A percentile compares a stretch with the other conserved stretches of the same genome.
Evolutionary conservation across 139 green algal species (phyloP).

Genomic region (Chlorella sp.): DNA sequence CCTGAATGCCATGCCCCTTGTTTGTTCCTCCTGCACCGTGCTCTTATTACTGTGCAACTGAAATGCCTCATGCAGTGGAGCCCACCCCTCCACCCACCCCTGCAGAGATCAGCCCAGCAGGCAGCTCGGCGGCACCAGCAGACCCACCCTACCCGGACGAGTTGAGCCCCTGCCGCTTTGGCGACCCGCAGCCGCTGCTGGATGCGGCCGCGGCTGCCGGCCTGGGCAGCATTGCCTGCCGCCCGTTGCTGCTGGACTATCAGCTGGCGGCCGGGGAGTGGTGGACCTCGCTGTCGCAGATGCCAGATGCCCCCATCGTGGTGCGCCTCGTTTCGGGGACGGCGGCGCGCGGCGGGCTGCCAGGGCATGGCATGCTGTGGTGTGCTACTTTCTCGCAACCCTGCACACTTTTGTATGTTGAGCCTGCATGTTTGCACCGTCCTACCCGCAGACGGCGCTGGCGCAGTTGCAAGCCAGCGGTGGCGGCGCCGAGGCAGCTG

Average conservation of each 20-base stretch:
- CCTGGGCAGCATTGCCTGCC: not conserved
- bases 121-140: not conserved
- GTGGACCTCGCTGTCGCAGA: not conserved
- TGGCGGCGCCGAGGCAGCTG: not conserved
- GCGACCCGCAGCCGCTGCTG: not conserved
- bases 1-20: too few species aligned
- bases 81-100: too few species aligned
- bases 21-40: too few species aligned
- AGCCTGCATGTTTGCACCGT: too few species aligned
- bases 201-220: not conserved
- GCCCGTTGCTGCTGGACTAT: not conserved
- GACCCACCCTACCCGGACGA: not conserved
- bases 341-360: too few species aligned
- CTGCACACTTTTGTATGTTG: too few species aligned
- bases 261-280: not conserved
- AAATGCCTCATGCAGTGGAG: too few species aligned
- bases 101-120: not conserved
- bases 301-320: not conserved
- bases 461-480: not conserved
- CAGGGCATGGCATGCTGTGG: too few species aligned
- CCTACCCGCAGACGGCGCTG: not conserved
- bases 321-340: not conserved
- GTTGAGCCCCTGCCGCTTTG: not conserved
- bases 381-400: too few species aligned
- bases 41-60: too few species aligned